Base-by-base conservation (phyloP, 441 rosid species). In the Caryocar brasiliense region DNA sequence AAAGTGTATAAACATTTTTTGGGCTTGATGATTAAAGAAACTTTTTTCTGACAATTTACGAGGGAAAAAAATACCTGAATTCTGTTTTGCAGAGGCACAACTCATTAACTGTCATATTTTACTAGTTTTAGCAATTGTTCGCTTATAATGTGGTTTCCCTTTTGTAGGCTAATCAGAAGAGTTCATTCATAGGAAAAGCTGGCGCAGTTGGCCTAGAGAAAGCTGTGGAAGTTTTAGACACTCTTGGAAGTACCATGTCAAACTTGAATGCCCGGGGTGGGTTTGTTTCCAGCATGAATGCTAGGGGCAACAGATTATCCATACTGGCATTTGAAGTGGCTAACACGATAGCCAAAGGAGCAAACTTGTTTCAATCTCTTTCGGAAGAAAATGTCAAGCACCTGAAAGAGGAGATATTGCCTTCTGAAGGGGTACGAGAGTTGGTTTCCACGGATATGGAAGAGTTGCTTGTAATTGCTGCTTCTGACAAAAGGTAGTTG, bases 321-420 rank as follows among this genome's bases (percentile, higher is more conserved):
- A 79, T 88, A 55, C 58, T 85, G 60, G 85, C 96, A 25, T 88
- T 85, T 52, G 96, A 88, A 77, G 89, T 88, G 7, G 96, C 96
- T 10, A 88, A 88, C 45, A 88, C 97, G 5, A 78, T 88, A 55
- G 70, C 86, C 34, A 88, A 85, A 73, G 97, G 89, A 38, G 81
- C 85, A 48, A 74, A 57, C 42, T 71, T 88, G 67, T 55, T 82
- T 59, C 87, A 76, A 40, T 82, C 95, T 62, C 73, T 85, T 33
- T 83, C 87, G 2, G 80, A 78, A 51, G 79, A 85, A 60, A 70
- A 73, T 57, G 64, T 85, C 5, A 62, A 66, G 66, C 62, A 71
- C 58, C 59, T 85, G 71, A 88, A 76, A 54, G 71, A 76, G 27
- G 93, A 85, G 26, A 69, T 78, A 59, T 34, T 83, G 17, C 73